These are phyloP conservation scores for Pulveroboletus sp. DNA, from an alignment of 768 basidiomycete species.

Conservation along the genomic window DNA sequence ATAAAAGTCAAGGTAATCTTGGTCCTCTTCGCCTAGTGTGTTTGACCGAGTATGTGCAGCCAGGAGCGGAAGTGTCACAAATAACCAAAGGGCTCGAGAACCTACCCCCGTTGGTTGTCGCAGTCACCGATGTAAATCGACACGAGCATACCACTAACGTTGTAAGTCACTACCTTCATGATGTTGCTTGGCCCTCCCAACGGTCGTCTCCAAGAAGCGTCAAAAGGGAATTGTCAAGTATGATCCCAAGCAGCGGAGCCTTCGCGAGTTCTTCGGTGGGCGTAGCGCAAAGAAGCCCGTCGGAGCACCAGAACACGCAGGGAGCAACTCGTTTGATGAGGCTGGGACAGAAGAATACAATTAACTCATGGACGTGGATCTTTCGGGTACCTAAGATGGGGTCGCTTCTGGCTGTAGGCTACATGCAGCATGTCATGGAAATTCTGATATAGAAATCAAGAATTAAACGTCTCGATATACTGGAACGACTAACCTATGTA, in stretches of 20 bases:
- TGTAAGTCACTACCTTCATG: conserved; percentile 36
- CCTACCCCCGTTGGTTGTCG: conserved; percentile 35
- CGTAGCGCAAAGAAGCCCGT: conserved; percentile 8
- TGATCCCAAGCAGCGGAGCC: conserved; percentile 72
- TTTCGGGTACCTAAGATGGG: not conserved
- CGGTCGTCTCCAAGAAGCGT: conserved; percentile 42
- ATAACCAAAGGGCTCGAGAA: conserved; percentile 18
- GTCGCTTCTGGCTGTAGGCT: conserved; percentile 2
- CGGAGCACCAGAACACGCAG: conserved; percentile 11
- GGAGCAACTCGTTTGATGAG: conserved; percentile 30
- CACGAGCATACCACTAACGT: conserved; percentile 53
- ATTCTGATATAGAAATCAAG: conserved; percentile 8
- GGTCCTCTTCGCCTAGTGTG: not conserved
- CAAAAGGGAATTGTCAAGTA: conserved; percentile 77
- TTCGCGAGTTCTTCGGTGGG: conserved; percentile 67
- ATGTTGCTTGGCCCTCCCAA: not conserved
- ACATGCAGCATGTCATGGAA: conserved; percentile 2
- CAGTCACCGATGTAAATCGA: conserved; percentile 49
- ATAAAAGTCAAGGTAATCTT: conserved; percentile 43
- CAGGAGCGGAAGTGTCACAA: conserved; percentile 22
- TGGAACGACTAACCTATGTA: conserved; percentile 14
- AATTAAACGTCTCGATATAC: not conserved
- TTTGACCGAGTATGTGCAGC: conserved; percentile 21
- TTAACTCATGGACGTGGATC: conserved; percentile 1
- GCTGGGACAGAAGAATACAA: conserved; percentile 8